A percentile compares a stretch with the other conserved stretches of the same genome.
These are phyloP conservation scores for Colletotrichum zoysiae DNA, from an alignment of 2,329 filamentous ascomycete species.

Conservation along the genomic window DNA sequence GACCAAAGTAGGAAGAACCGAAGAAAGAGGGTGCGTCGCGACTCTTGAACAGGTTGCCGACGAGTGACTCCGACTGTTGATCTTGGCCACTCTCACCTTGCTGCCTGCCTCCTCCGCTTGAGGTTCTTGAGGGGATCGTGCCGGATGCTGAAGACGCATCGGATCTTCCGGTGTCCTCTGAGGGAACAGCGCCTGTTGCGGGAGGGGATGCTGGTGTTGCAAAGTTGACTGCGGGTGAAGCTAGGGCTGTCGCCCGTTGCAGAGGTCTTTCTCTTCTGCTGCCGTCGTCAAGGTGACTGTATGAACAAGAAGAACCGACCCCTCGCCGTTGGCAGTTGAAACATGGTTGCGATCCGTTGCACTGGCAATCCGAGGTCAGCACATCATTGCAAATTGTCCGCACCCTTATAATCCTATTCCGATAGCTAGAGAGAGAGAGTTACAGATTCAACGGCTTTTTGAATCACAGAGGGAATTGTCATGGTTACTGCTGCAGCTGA, in stretches of 20 bases:
- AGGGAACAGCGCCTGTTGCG: neutral
- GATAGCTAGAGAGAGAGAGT: no score
- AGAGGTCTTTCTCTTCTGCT: neutral
- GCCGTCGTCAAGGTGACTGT: conserved; percentile 25
- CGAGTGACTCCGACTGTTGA: conserved; percentile 26
- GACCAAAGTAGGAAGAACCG: conserved; percentile 50
- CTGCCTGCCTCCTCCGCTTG: conserved; percentile 21
- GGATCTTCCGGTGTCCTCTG: neutral
- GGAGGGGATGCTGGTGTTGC: conserved; percentile 16
- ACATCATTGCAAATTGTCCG: neutral
- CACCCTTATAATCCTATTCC: neutral
- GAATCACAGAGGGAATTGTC: neutral
- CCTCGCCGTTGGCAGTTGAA: conserved; percentile 37
- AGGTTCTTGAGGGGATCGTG: conserved; percentile 9
- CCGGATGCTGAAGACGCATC: conserved; percentile 10
- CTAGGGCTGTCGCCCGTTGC: neutral
- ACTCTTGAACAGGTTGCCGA: conserved; percentile 49
- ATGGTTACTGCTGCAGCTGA: neutral
- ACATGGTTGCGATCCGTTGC: conserved; percentile 37
- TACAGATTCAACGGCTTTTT: no score
- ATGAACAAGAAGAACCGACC: conserved; percentile 22
- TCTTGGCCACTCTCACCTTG: conserved; percentile 29
- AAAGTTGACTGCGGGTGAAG: conserved; percentile 6
- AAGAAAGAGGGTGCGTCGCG: conserved; percentile 49
- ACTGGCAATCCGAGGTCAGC: conserved; percentile 12